Conservation (phyloP, 306 rosid genomes). For the Quercus engelmannii region DNA sequence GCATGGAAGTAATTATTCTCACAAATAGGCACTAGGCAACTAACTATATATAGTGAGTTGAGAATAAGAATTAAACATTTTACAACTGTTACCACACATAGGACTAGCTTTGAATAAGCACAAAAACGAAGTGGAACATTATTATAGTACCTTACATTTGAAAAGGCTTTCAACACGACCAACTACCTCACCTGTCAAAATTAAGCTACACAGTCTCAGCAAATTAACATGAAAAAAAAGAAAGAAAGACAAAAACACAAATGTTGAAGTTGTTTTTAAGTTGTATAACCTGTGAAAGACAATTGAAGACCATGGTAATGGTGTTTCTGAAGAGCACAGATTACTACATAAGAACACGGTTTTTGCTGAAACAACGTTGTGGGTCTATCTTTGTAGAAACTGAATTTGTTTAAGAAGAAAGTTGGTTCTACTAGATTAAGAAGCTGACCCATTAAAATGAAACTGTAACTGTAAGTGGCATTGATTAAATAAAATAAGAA, state of each 20-base stretch:
- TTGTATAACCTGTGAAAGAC: constrained; percentile 42
- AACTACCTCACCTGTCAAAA: constrained; percentile 40
- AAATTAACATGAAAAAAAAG: not conserved
- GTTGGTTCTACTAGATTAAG: constrained; percentile 42
- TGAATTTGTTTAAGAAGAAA: constrained; percentile 24
- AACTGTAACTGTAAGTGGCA: not conserved
- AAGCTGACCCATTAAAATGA: constrained; percentile 39
- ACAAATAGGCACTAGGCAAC: not conserved
- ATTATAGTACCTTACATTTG: constrained; percentile 32
- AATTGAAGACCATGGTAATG: constrained; percentile 17
- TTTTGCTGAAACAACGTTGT: constrained; percentile 25
- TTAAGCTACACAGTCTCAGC: constrained; percentile 23
- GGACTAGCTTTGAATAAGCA: not conserved
- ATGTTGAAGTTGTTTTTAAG: not conserved
- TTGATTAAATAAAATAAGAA: not conserved
- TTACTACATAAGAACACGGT: constrained; percentile 18
- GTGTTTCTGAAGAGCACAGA: constrained; percentile 18
- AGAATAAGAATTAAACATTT: too few relatives aligned
- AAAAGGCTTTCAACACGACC: constrained; percentile 26
- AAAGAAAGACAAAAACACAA: not conserved
- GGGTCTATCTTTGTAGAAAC: constrained; percentile 23
- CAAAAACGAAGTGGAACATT: constrained; percentile 8
- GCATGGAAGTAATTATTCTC: not conserved
- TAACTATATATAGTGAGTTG: too few relatives aligned
- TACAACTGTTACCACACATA: not conserved